Percentiles rank a stretch among this genome's conserved stretches.
Conservation (phyloP, 208 protist genomes). For the Crithidia expoeki region DNA sequence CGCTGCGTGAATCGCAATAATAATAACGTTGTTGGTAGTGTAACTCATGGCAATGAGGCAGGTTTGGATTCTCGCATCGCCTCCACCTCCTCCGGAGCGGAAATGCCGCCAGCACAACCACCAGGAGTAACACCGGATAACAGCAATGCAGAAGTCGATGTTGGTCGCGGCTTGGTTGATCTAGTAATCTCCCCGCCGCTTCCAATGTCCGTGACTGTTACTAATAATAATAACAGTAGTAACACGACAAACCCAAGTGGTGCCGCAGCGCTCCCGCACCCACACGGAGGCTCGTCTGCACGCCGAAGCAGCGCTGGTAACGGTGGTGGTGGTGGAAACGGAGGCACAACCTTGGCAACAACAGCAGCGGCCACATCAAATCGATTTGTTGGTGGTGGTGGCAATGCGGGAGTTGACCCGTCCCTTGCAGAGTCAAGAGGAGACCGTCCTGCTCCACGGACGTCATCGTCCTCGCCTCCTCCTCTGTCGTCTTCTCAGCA, state of each 20-base stretch:
- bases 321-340: conserved; percentile 1
- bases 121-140: too few relatives aligned
- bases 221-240: too few relatives aligned
- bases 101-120: not conserved
- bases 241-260: too few relatives aligned
- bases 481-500: not conserved
- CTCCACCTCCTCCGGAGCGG: not conserved
- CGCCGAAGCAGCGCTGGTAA: conserved; percentile 4
- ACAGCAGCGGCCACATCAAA: conserved; percentile 4
- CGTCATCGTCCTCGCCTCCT: not conserved
- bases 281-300: not conserved
- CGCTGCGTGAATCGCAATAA: not conserved
- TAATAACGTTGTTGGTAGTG: not conserved
- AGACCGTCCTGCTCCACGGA: not conserved
- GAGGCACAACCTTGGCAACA: not conserved
- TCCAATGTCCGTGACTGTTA: too few relatives aligned
- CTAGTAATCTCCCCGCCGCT: too few relatives aligned
- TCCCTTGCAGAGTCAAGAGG: not conserved
- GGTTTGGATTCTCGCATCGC: not conserved
- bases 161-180: not conserved
- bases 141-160: not conserved
- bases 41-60: not conserved
- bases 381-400: not conserved
- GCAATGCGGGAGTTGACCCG: not conserved
- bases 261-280: not conserved